Percentiles rank a stretch among this genome's conserved stretches.
phyloP scores from a whole-genome alignment of 2,329 filamentous ascomycete species.

The Fusarium sp. region DNA sequence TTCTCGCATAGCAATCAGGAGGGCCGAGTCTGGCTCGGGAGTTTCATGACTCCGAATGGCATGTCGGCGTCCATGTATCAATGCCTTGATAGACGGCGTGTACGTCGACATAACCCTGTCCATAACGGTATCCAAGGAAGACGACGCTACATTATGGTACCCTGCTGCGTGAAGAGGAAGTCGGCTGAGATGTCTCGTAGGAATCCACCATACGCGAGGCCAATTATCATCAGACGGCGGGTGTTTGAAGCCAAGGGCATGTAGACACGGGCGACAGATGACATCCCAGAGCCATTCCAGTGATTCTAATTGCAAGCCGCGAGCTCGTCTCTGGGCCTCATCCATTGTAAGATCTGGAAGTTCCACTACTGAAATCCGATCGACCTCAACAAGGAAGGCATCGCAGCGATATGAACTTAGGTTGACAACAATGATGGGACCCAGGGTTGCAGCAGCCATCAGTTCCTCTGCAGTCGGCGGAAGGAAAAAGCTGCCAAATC shows the following conservation, averaged over 20 bases:
- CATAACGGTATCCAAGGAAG: background rate
- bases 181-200: background rate
- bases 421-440: background rate
- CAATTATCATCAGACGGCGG: background rate
- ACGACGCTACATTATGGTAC: background rate
- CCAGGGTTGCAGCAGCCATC: background rate
- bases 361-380: fast-evolving
- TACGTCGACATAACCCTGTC: background rate
- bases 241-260: background rate
- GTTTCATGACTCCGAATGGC: fast-evolving
- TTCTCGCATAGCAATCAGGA: background rate
- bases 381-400: background rate
- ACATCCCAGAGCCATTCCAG: background rate
- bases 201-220: background rate
- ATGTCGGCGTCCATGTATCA: background rate
- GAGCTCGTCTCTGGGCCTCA: background rate
- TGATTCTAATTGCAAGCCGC: background rate
- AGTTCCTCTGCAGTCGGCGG: fast-evolving
- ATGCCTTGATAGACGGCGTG: background rate
- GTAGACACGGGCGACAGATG: background rate
- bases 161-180: background rate
- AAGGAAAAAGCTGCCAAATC: background rate
- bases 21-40: background rate
- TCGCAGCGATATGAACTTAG: background rate
- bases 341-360: fast-evolving